A percentile compares a stretch with the other conserved stretches of the same genome.
Conservation (phyloP, 139 green algal genomes). For the Tetraselmis striata region DNA sequence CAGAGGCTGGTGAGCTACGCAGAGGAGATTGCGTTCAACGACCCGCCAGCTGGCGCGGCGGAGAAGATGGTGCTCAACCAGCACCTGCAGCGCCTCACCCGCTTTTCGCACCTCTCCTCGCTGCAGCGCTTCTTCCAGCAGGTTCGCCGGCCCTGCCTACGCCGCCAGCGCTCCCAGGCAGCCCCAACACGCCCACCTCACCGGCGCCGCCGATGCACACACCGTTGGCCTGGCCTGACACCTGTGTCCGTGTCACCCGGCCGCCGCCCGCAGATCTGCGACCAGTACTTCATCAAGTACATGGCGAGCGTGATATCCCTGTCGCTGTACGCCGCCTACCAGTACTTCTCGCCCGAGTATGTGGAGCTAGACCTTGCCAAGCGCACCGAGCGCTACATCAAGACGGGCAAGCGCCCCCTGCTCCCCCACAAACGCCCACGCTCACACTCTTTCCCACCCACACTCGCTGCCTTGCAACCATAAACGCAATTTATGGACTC, state of each 20-base stretch:
- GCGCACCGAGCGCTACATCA: too few relatives aligned
- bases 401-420: too few relatives aligned
- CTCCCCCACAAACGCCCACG: too few relatives aligned
- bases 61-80: conserved; percentile 89
- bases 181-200: too few relatives aligned
- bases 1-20: conserved; percentile 61
- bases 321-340: conserved; percentile 70
- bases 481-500: too few relatives aligned
- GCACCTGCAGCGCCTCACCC: conserved; percentile 77
- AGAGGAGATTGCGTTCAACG: conserved; percentile 91
- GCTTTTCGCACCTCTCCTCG: conserved; percentile 68
- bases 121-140: conserved; percentile 83
- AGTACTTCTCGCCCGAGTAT: conserved; percentile 66
- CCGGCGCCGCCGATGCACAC: too few relatives aligned
- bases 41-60: conserved; percentile 63
- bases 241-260: too few relatives aligned
- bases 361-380: too few relatives aligned
- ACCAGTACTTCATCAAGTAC: conserved; percentile 88
- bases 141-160: conserved; percentile 25
- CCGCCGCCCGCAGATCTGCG: conserved; percentile 58
- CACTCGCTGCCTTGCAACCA: too few relatives aligned
- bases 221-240: too few relatives aligned
- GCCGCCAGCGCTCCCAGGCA: too few relatives aligned
- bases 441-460: too few relatives aligned
- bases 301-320: conserved; percentile 73